Evolutionary conservation across 2,329 filamentous ascomycete genomes (phyloP), one percentile per base, ranked within the genome.

Genomic region (Xylariaceae sp.): DNA sequence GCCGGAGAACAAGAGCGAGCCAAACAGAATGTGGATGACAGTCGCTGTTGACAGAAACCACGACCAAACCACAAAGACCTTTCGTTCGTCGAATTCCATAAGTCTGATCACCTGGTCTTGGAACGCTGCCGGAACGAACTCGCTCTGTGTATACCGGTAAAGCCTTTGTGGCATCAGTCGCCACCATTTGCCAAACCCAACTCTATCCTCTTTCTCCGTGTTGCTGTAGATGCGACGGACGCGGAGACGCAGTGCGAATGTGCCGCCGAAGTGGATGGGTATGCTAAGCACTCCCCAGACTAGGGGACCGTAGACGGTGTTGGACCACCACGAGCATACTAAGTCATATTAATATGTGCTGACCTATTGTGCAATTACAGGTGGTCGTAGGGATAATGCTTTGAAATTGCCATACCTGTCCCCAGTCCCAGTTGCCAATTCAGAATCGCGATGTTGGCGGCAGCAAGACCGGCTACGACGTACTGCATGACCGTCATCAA

Each of bases 11-110:
- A 60, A 47, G 6, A 63, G 47, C 5, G 61, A 64, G 12, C 62
- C 62, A 40, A 59, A 64, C 14, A 64, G 47, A 40, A 66, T 54
- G 47, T 65, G 61, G 39, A 57, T 48, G 19, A 58, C 50, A 3
- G 52, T 62, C 11, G 45, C 40, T 12, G 49, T 54, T 2, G 57
- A 60, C 10, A 55, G 50, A 2, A 60, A 10, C 61, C 62, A 65
- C n/a, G 52, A 49, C 53, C 44, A 50, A 3, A 39, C 45, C 7
- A 59, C 31, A 22, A 44, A 57, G 14, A 46, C 14, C 11, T 39
- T 41, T 1, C 32, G 15, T 38, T 59, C 57, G 14, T 48, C 39
- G 27, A 49, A 49, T 1, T 22, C 18, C 6, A 32, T 10, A 11
- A 47, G 42, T 33, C 46, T 35, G 18, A 56, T 42, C n/a, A 47